phyloP scores from a whole-genome alignment of 2,329 filamentous ascomycete genomes.

The Venturiaceae sp. region DNA sequence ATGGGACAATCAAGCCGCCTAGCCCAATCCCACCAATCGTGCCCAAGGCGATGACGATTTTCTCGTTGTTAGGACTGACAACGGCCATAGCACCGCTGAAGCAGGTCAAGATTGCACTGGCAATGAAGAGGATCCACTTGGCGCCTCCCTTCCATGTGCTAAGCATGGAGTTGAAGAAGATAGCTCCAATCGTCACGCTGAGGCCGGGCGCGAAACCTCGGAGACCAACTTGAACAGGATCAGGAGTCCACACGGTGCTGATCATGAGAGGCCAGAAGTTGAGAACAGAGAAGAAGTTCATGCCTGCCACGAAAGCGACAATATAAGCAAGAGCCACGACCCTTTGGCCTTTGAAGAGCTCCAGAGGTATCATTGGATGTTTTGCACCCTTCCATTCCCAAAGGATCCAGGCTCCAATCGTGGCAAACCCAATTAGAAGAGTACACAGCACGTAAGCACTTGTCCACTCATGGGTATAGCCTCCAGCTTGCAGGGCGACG shows the following conservation, averaged over 20 bases:
- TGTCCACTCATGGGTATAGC: slow-evolving; percentile 63
- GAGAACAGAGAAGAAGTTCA: slow-evolving; percentile 20
- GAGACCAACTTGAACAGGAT: slow-evolving; percentile 22
- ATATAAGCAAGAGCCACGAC: slow-evolving; percentile 21
- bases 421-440: slow-evolving; percentile 60
- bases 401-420: slow-evolving; percentile 34
- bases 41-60: slow-evolving; percentile 18
- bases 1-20: slow-evolving; percentile 25
- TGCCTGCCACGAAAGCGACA: slow-evolving; percentile 25
- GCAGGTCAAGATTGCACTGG: slow-evolving; percentile 20
- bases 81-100: slow-evolving; percentile 21
- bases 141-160: slow-evolving; percentile 16
- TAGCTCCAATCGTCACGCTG: slow-evolving; percentile 19
- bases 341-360: slow-evolving; percentile 22
- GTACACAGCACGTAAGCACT: slow-evolving; percentile 69
- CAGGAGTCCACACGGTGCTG: slow-evolving; percentile 19
- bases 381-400: slow-evolving; percentile 28
- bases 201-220: slow-evolving; percentile 18
- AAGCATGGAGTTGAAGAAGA: slow-evolving; percentile 19
- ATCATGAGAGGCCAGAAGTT: slow-evolving; percentile 24
- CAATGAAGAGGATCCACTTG: slow-evolving; percentile 20
- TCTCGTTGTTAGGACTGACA: slow-evolving; percentile 22
- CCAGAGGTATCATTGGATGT: slow-evolving; percentile 28
- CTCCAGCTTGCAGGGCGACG: slow-evolving; percentile 77
- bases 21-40: slow-evolving; percentile 27